These are phyloP conservation scores for Esteya vermicola DNA, from an alignment of 2,329 filamentous ascomycete species.

Conservation along the genomic window DNA sequence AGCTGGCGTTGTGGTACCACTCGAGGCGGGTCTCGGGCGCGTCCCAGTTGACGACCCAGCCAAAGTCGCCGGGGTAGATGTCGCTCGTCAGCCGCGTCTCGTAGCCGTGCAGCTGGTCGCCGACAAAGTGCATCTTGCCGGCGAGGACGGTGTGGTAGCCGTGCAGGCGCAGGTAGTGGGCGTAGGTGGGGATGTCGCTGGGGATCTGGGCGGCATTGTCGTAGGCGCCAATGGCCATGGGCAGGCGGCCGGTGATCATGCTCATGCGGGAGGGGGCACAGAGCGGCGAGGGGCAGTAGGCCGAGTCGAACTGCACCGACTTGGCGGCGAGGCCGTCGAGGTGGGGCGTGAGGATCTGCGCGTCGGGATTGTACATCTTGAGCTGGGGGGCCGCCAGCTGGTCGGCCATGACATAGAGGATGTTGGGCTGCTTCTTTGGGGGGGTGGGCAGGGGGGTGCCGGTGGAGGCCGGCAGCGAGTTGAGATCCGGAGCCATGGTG, in stretches of 20 bases:
- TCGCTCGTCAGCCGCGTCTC: conserved; percentile 87
- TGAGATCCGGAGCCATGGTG: conserved; percentile 60
- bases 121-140: conserved; percentile 96
- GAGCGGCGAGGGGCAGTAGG: conserved; percentile 86
- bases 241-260: conserved; percentile 84
- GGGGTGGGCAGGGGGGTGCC: conserved; percentile 7
- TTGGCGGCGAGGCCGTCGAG: conserved; percentile 68
- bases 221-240: conserved; percentile 81
- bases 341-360: conserved; percentile 84
- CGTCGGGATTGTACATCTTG: conserved; percentile 80
- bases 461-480: conserved; percentile 48
- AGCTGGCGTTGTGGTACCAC: conserved; percentile 95
- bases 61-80: conserved; percentile 89
- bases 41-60: conserved; percentile 94
- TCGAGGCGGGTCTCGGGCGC: conserved; percentile 73
- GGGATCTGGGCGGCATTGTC: conserved; percentile 80
- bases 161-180: conserved; percentile 72
- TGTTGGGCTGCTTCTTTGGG: conserved; percentile 57
- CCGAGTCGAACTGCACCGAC: conserved; percentile 82
- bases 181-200: conserved; percentile 79
- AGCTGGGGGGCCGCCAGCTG: conserved; percentile 83
- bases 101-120: conserved; percentile 88
- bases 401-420: conserved; percentile 93
- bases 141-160: conserved; percentile 85
- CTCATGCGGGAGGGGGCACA: conserved; percentile 89